Base-by-base conservation (phyloP, 768 basidiomycete genomes). In the Tricholoma saponaceum region DNA sequence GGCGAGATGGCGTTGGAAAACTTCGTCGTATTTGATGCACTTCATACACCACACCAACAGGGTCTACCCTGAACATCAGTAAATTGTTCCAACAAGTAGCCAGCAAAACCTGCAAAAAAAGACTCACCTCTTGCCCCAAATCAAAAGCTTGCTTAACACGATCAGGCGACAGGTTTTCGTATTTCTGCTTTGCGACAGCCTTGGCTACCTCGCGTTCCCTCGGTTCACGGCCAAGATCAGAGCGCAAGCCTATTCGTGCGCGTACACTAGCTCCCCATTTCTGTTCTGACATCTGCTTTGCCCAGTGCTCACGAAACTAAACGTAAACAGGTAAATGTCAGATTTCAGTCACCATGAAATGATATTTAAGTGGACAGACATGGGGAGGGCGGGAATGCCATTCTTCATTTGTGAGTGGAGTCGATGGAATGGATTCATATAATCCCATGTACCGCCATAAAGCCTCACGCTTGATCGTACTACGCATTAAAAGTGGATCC, bases 41-140 rank as follows among this genome's bases (percentile, higher is more conserved):
- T 47, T 43, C 54, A 55, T 55, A 23, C 43, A 46, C 54, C 54
- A 47, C 9, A 47, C 43, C 8, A 26, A 25, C 4, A 55, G n/a
- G 5, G 7, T 33, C 41, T 46, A 6, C 2, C 2, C 32, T 13
- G 14, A 25, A 30, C n/a, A 44, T 16, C 6, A 23, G 39, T 23
- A 25, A 32, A 13, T 43, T 28, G 28, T 28, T 28, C 8, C 28
- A 28, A 28, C 4, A 8, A 28, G 4, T 8, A 28, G 28, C 3
- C 28, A 28, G 28, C 3, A 28, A 28, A 4, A 28, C 26, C 25
- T 16, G 9, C 13, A 13, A n/a, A 13, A 12, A 30, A 16, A 46
- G 28, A 55, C 41, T 43, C 32, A 55, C 54, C 44, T 55, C 54
- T 16, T 26, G 8, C 5, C 54, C 54, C 8, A n/a, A 47, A 28